These are phyloP conservation scores for Astrephomene gubernaculifera DNA, from an alignment of 139 green algal species.

Conservation along the genomic window DNA sequence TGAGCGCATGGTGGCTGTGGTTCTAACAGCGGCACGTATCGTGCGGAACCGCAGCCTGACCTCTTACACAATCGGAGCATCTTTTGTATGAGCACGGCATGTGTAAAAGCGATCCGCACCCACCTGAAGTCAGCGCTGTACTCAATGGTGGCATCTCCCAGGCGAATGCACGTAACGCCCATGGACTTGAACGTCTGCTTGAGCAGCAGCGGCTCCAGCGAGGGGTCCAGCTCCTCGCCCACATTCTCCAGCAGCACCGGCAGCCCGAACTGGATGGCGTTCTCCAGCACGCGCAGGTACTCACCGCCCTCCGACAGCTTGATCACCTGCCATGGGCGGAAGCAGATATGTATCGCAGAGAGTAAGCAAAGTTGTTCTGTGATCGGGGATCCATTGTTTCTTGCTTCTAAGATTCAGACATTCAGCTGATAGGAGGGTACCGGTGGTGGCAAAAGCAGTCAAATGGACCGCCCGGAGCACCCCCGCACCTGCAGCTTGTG, in stretches of 20 bases:
- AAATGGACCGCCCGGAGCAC: too few relatives aligned
- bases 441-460: too few relatives aligned
- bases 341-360: neutral
- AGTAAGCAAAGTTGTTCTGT: too few relatives aligned
- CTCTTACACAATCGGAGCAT: too few relatives aligned
- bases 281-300: slow-evolving; percentile 80
- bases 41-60: too few relatives aligned
- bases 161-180: slow-evolving; percentile 74
- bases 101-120: too few relatives aligned
- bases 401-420: too few relatives aligned
- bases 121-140: slow-evolving; percentile 76
- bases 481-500: slow-evolving; percentile 60
- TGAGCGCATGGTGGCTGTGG: too few relatives aligned
- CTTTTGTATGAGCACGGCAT: too few relatives aligned
- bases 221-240: slow-evolving; percentile 80
- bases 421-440: too few relatives aligned
- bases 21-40: too few relatives aligned
- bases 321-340: slow-evolving; percentile 69
- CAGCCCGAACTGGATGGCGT: slow-evolving; percentile 83
- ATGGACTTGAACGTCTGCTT: slow-evolving; percentile 79
- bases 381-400: too few relatives aligned
- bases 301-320: slow-evolving; percentile 77
- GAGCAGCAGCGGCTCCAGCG: slow-evolving; percentile 81
- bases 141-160: slow-evolving; percentile 77
- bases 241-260: slow-evolving; percentile 83